Conservation (phyloP, 2,329 filamentous ascomycete genomes). For the Ceratocystis huliohia region DNA sequence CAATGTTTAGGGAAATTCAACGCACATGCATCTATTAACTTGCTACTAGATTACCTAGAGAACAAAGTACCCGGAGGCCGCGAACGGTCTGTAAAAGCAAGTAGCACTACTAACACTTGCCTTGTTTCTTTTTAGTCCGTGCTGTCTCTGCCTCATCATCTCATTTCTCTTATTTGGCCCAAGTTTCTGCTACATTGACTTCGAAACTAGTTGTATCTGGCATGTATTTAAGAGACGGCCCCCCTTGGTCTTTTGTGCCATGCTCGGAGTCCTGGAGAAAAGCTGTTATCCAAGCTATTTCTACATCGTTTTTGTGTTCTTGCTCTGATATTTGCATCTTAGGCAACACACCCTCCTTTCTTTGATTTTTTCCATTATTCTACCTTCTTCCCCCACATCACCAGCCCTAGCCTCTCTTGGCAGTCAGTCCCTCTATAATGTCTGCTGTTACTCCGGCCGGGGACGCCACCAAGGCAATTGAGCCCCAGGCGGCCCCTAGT, state of each 20-base stretch:
- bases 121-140: background rate
- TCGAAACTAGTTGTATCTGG: background rate
- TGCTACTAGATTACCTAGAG: background rate
- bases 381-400: background rate
- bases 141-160: background rate
- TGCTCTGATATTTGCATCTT: background rate
- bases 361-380: background rate
- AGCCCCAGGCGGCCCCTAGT: background rate
- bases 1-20: background rate
- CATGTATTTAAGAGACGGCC: background rate
- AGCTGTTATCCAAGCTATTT: background rate
- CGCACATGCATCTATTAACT: background rate
- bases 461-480: conserved; percentile 1
- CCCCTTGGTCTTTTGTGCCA: background rate
- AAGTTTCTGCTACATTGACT: background rate
- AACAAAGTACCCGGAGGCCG: background rate
- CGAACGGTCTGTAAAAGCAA: background rate
- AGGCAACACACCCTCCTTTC: background rate
- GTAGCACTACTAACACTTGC: background rate
- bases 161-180: background rate
- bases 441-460: background rate
- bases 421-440: background rate
- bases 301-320: background rate
- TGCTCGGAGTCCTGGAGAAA: background rate
- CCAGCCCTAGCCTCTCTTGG: background rate